Evolutionary conservation across 208 protist genomes (phyloP), one percentile per base, ranked within the genome.

Genomic region (Polymyxa betae): DNA sequence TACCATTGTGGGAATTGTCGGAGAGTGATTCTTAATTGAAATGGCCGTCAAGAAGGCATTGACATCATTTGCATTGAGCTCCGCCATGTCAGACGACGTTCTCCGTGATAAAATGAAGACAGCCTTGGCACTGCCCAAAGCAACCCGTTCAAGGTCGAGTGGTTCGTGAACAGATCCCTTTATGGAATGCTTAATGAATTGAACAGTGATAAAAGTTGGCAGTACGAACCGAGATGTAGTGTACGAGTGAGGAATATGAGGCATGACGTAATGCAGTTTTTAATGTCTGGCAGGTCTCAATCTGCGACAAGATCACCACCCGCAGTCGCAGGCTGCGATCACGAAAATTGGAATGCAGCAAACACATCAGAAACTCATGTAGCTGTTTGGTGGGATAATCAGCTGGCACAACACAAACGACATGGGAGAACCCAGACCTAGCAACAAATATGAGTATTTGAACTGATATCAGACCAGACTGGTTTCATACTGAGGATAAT

Each of bases 381-480:
- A 82, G 72, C 35, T 82, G 72, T 82, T 82, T 82, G n/a, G 72
- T 43, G 72, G 72, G 12, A 82, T 82, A 82, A 43, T 82, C 72
- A 82, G 16, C 72, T 38, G 72, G 72, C 5, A 82, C 72, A 43
- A 82, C 72, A 43, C 72, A 82, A n/a, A 82, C 72, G 72, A 82
- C 72, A 43, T 82, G 72, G 35, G 72, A 82, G 72, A 82, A 82
- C 5, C 72, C 72, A n/a, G 72, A 5, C 49, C 49, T 60, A 24
- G 24, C 5, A 5, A 24, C 12, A 60, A 60, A 60, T n/a, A n/a
- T n/a, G n/a, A n/a, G n/a, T n/a, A n/a, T n/a, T n/a, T n/a, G n/a
- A n/a, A n/a, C n/a, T n/a, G n/a, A n/a, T n/a, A n/a, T n/a, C n/a
- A n/a, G n/a, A n/a, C n/a, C n/a, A n/a, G n/a, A n/a, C n/a, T n/a